phyloP scores from a whole-genome alignment of 2,329 filamentous ascomycete species.

The Amylocarpus encephaloides region DNA sequence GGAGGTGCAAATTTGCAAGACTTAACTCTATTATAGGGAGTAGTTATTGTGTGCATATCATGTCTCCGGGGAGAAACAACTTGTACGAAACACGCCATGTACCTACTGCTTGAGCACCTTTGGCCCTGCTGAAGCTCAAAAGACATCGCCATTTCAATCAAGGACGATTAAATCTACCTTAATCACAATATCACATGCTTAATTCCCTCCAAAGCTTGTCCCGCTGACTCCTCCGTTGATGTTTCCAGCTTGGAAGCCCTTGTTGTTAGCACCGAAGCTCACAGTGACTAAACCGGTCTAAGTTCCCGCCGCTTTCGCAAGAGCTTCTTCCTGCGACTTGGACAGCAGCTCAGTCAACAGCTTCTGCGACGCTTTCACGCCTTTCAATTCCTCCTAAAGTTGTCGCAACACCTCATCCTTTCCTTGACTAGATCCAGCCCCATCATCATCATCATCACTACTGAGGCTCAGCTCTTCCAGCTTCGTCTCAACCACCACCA shows the following conservation, averaged over 20 bases:
- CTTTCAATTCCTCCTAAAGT: conserved; percentile 21
- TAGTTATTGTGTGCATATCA: too few relatives aligned
- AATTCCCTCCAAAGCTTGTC: conserved; percentile 19
- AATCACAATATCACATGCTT: conserved; percentile 10
- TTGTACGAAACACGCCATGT: too few relatives aligned
- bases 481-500: conserved; percentile 25
- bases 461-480: conserved; percentile 26
- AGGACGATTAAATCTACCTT: too few relatives aligned
- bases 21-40: too few relatives aligned
- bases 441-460: conserved; percentile 14
- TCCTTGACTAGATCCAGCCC: conserved; percentile 8
- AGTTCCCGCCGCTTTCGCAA: conserved; percentile 17
- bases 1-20: too few relatives aligned
- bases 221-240: conserved; percentile 20
- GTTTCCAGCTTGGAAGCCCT: conserved; percentile 18
- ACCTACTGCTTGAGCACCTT: too few relatives aligned
- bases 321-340: conserved; percentile 21
- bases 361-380: conserved; percentile 19
- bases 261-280: conserved; percentile 20
- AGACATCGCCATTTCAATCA: too few relatives aligned
- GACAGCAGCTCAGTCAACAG: conserved; percentile 20
- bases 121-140: too few relatives aligned
- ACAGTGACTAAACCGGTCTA: conserved; percentile 15
- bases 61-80: too few relatives aligned
- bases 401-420: conserved; percentile 19